Conservation (phyloP, 352 stramenopile species). For the Elongisporangium senticosum region DNA sequence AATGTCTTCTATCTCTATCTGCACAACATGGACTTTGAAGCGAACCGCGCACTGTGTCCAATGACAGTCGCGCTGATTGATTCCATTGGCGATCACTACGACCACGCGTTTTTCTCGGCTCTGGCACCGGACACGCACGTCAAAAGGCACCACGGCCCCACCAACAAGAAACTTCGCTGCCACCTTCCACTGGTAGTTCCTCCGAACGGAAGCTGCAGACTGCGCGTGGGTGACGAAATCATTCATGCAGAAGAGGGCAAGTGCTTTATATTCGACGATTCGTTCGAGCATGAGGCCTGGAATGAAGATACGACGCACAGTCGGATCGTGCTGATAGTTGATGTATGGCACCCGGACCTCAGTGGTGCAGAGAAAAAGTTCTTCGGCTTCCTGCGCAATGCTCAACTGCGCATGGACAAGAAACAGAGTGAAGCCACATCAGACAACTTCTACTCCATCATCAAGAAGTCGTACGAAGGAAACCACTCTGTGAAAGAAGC, state of each 20-base stretch:
- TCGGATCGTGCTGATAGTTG: constrained; percentile 91
- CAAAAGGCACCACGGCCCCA: constrained; percentile 80
- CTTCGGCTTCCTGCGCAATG: constrained; percentile 74
- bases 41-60: constrained; percentile 65
- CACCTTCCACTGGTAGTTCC: constrained; percentile 86
- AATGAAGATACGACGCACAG: constrained; percentile 84
- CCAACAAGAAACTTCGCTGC: constrained; percentile 90
- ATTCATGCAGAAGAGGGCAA: constrained; percentile 82
- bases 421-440: constrained; percentile 23
- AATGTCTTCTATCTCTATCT: constrained; percentile 88
- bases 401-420: constrained; percentile 57
- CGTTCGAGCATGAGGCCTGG: constrained; percentile 98
- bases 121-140: constrained; percentile 77
- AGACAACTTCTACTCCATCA: constrained; percentile 76
- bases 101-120: constrained; percentile 86
- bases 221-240: constrained; percentile 70
- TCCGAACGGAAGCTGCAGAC: constrained; percentile 27
- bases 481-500: neutral
- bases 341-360: constrained; percentile 95
- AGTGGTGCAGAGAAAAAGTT: constrained; percentile 84
- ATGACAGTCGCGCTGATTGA: constrained; percentile 53
- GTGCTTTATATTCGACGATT: constrained; percentile 97
- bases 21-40: constrained; percentile 78
- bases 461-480: constrained; percentile 38
- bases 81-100: constrained; percentile 56